Evolutionary conservation across 192 early-diverging fungal genomes (phyloP).

Genomic region (Umbelopsis vinacea): DNA sequence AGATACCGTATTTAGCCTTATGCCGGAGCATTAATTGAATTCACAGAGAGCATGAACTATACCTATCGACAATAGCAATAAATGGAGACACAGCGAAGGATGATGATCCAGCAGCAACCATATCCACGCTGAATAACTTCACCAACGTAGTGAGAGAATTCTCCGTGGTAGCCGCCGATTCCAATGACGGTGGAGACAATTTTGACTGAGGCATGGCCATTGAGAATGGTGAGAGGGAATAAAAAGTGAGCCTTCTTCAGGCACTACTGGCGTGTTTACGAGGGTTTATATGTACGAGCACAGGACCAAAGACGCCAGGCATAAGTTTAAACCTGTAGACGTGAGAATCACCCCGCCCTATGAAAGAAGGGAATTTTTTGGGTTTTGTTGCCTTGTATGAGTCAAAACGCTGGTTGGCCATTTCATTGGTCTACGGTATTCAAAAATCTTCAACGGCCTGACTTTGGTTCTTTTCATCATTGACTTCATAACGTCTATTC

Average conservation of each 20-base stretch:
- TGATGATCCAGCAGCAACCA: slow-evolving; percentile 37
- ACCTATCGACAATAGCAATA: slow-evolving; percentile 54
- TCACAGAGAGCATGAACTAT: not conserved
- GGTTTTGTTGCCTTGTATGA: slow-evolving; percentile 14
- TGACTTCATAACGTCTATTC: not conserved
- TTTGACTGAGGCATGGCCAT: slow-evolving; percentile 16
- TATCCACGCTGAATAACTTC: slow-evolving; percentile 41
- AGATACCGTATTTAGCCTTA: slow-evolving; percentile 7
- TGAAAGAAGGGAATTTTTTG: not conserved
- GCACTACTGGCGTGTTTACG: not conserved
- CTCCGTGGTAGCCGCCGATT: slow-evolving; percentile 18
- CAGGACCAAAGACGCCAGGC: slow-evolving; percentile 20
- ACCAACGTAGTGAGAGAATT: slow-evolving; percentile 12
- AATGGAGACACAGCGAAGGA: slow-evolving; percentile 46
- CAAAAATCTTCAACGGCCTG: not conserved
- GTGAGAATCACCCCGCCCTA: slow-evolving; percentile 18
- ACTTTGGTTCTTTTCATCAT: not conserved
- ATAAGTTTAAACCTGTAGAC: slow-evolving; percentile 17
- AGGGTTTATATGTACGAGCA: slow-evolving; percentile 21
- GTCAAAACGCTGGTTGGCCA: slow-evolving; percentile 1
- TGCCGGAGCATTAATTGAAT: not conserved
- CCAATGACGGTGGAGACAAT: slow-evolving; percentile 16
- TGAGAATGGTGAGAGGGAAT: not conserved
- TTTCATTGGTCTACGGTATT: slow-evolving; percentile 22
- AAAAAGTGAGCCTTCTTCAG: slow-evolving; percentile 1